Evolutionary conservation across 106 monocot genomes (phyloP).

Genomic region (Amphibolis antarctica): DNA sequence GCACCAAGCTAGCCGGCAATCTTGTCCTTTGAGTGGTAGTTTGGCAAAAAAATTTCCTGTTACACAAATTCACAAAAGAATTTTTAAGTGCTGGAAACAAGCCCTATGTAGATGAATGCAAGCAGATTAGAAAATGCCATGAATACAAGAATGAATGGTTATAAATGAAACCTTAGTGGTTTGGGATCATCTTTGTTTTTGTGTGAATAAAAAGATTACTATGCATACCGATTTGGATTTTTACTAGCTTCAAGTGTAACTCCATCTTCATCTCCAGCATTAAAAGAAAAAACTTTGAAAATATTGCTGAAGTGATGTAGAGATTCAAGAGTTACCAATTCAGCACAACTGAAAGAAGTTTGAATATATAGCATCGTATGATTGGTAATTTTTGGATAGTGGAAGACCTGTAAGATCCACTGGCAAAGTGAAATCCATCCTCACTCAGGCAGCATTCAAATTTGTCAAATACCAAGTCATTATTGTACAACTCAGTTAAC

Average conservation of each 20-base stretch:
- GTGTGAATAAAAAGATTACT: neutral
- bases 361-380: neutral
- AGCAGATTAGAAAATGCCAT: neutral
- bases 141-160: neutral
- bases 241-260: conserved; percentile 44
- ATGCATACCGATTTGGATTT: conserved; percentile 32
- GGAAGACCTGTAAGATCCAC: conserved; percentile 46
- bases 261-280: conserved; percentile 25
- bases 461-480: conserved; percentile 46
- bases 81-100: neutral
- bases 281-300: conserved; percentile 39
- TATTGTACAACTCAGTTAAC: conserved; percentile 38
- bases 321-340: conserved; percentile 1
- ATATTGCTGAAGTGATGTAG: conserved; percentile 31
- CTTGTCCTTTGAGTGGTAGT: conserved; percentile 11
- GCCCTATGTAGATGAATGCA: neutral
- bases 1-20: conserved; percentile 22
- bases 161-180: no score
- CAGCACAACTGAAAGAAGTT: conserved; percentile 3
- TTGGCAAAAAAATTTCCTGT: conserved; percentile 15
- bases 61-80: neutral
- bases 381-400: neutral
- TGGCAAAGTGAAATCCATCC: conserved; percentile 36
- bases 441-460: conserved; percentile 44
- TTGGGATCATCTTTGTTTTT: neutral